Conservation (phyloP, 805 yeast species). For the Soucietia sequanensis region DNA sequence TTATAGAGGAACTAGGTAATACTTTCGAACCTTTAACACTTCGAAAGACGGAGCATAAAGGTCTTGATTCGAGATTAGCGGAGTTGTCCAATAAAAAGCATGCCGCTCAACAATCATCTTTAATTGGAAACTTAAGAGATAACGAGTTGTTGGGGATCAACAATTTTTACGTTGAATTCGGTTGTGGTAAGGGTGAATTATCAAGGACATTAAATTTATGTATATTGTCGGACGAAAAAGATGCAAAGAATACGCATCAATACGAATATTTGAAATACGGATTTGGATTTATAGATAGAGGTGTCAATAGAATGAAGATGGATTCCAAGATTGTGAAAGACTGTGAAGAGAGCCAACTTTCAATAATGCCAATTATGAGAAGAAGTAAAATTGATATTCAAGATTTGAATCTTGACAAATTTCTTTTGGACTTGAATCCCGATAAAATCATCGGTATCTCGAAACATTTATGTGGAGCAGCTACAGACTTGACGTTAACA, state of each 20-base stretch:
- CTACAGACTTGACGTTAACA: conserved; percentile 80
- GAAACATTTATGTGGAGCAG: conserved; percentile 91
- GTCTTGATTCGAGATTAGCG: conserved; percentile 39
- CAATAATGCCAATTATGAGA: conserved; percentile 34
- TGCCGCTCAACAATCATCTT: conserved; percentile 76
- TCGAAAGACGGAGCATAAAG: conserved; percentile 21
- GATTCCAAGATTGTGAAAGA: conserved; percentile 69
- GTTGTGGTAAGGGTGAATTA: conserved; percentile 88
- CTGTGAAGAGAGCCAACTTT: conserved; percentile 21
- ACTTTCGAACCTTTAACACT: conserved; percentile 16
- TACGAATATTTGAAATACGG: conserved; percentile 21
- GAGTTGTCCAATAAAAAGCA: conserved; percentile 66
- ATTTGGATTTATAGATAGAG: conserved; percentile 71
- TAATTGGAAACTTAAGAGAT: conserved; percentile 63
- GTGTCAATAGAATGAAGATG: conserved; percentile 73
- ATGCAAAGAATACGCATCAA: conserved; percentile 1
- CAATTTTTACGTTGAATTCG: conserved; percentile 67
- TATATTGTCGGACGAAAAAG: conserved; percentile 20
- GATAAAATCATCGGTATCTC: conserved; percentile 60
- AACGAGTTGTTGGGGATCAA: conserved; percentile 34
- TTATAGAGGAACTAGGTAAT: conserved; percentile 9
- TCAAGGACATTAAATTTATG: conserved; percentile 57
- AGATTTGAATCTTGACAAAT: conserved; percentile 56
- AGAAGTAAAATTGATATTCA: conserved; percentile 77
- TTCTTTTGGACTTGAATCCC: conserved; percentile 28